These are phyloP conservation scores for Usnea hakonensis DNA, from an alignment of 495 filamentous ascomycete species.

Conservation along the genomic window DNA sequence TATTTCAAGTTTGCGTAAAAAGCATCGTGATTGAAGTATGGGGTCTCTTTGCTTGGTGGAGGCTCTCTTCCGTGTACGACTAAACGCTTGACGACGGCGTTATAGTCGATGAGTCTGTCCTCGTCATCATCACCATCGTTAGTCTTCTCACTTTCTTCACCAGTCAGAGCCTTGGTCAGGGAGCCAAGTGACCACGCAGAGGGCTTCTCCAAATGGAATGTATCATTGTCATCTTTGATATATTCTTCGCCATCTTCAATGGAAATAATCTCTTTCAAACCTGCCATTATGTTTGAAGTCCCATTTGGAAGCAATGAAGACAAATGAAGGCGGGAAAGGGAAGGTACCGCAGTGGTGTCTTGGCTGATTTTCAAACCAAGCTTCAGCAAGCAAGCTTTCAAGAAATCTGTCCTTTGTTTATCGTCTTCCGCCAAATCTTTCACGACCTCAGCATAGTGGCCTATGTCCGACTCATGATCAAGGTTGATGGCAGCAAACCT, in stretches of 20 bases:
- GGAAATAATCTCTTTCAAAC: constrained; percentile 60
- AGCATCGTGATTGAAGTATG: constrained; percentile 77
- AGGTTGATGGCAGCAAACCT: constrained; percentile 84
- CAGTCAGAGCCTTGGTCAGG: constrained; percentile 44
- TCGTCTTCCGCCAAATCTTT: constrained; percentile 66
- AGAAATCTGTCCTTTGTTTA: constrained; percentile 58
- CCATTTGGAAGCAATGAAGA: constrained; percentile 59
- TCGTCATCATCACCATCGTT: constrained; percentile 28
- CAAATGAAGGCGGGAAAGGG: constrained; percentile 78
- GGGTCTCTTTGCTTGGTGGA: constrained; percentile 68
- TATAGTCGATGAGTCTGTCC: constrained; percentile 68
- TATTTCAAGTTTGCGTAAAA: constrained; percentile 66
- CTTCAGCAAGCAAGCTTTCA: constrained; percentile 75
- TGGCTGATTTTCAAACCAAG: constrained; percentile 71
- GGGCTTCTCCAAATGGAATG: constrained; percentile 63
- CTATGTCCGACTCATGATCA: constrained; percentile 49
- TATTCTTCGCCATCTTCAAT: constrained; percentile 60
- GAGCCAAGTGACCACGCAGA: constrained; percentile 56
- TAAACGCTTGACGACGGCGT: constrained; percentile 61
- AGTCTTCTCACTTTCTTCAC: constrained; percentile 20
- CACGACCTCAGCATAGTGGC: constrained; percentile 60
- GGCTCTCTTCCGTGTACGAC: constrained; percentile 61
- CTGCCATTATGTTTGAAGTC: constrained; percentile 57
- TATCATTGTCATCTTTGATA: constrained; percentile 79
- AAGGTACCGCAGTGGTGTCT: constrained; percentile 63